Evolutionary conservation across 2,329 filamentous ascomycete species (phyloP).

Genomic region (Hymenoscyphus fraxineus): DNA sequence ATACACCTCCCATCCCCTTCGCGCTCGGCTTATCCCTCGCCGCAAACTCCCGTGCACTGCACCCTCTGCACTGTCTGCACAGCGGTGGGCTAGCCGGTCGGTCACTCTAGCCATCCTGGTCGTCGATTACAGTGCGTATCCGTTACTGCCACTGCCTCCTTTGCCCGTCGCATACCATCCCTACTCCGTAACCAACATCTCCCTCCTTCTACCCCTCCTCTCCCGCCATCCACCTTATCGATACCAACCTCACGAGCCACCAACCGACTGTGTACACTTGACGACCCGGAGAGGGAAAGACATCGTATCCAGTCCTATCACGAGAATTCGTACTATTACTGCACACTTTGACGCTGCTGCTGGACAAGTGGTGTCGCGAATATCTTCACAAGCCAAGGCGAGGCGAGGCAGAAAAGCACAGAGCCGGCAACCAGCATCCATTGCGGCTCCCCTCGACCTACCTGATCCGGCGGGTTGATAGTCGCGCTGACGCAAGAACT

Average conservation of each 20-base stretch:
- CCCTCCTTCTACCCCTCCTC: neutral
- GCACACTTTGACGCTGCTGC: constrained; percentile 14
- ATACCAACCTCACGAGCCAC: constrained; percentile 8
- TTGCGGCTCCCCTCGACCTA: constrained; percentile 21
- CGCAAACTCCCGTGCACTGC: constrained; percentile 7
- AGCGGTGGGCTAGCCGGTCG: neutral
- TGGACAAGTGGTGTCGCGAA: constrained; percentile 19
- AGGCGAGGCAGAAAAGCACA: neutral
- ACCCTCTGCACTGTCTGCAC: neutral
- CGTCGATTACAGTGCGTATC: constrained; percentile 17
- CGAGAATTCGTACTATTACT: neutral
- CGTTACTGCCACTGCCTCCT: constrained; percentile 8
- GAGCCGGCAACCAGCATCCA: constrained; percentile 11
- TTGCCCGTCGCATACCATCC: constrained; percentile 26
- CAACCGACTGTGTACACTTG: constrained; percentile 15
- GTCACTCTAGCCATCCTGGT: constrained; percentile 16
- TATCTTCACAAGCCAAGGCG: neutral
- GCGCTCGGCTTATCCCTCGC: constrained; percentile 6
- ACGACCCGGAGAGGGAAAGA: constrained; percentile 9
- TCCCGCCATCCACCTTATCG: constrained; percentile 1
- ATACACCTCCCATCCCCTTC: neutral
- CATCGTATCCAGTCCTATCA: constrained; percentile 1
- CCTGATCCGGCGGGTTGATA: constrained; percentile 15
- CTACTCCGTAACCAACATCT: constrained; percentile 1
- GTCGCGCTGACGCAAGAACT: constrained; percentile 8